These are phyloP conservation scores for Colletotrichum spaethianum DNA, from an alignment of 2,329 filamentous ascomycete species.

Conservation along the genomic window DNA sequence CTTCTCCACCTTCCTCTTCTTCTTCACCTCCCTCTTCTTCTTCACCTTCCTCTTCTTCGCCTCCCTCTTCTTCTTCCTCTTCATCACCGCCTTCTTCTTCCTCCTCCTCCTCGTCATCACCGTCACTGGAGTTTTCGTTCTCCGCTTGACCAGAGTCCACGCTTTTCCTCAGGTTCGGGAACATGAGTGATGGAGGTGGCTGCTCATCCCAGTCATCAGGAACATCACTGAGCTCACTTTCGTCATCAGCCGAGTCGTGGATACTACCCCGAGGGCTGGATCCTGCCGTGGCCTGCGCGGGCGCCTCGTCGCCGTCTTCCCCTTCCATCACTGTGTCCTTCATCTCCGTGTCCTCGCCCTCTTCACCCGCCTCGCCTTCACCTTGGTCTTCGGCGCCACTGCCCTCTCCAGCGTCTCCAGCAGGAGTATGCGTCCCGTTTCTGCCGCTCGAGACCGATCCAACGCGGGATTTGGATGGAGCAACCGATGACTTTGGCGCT, in stretches of 20 bases:
- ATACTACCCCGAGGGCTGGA: slow-evolving; percentile 72
- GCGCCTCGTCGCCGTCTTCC: slow-evolving; percentile 44
- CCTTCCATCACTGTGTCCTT: slow-evolving; percentile 44
- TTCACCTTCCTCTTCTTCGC: slow-evolving; percentile 39
- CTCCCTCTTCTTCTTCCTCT: background rate
- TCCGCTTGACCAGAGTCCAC: slow-evolving; percentile 46
- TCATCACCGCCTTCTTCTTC: slow-evolving; percentile 39
- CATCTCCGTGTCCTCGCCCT: slow-evolving; percentile 40
- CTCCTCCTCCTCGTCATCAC: slow-evolving; percentile 47
- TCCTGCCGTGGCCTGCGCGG: slow-evolving; percentile 46
- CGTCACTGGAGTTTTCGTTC: slow-evolving; percentile 42
- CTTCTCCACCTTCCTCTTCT: slow-evolving; percentile 36
- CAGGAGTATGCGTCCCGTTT: slow-evolving; percentile 58
- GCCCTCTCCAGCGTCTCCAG: slow-evolving; percentile 48
- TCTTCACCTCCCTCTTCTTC: slow-evolving; percentile 46
- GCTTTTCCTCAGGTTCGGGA: slow-evolving; percentile 63
- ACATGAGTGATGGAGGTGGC: slow-evolving; percentile 66
- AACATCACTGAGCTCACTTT: slow-evolving; percentile 78
- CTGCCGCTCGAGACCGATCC: slow-evolving; percentile 68
- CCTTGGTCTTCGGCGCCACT: slow-evolving; percentile 57
- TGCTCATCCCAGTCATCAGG: slow-evolving; percentile 72
- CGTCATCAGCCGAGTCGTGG: slow-evolving; percentile 77
- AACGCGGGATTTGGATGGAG: slow-evolving; percentile 61
- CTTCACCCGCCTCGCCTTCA: slow-evolving; percentile 54
- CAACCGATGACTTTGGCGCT: slow-evolving; percentile 57